phyloP scores from a whole-genome alignment of 75 land plant species.

The Larix kaempferi region DNA sequence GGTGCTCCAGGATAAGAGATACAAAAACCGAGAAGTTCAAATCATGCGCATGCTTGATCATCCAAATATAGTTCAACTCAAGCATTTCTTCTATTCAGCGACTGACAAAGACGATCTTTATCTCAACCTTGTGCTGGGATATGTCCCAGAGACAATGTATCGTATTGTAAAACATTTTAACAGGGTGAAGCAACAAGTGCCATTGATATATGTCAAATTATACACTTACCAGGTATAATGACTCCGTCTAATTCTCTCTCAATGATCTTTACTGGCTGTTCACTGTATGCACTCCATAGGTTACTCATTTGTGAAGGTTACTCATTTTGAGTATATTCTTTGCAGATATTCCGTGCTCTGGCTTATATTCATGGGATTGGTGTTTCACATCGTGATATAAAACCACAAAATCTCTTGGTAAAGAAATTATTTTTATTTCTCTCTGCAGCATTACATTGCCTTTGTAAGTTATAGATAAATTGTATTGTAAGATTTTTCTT shows the following conservation, averaged over 20 bases:
- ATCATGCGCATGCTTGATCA: conserved; percentile 97
- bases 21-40: conserved; percentile 95
- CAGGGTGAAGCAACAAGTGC: conserved; percentile 67
- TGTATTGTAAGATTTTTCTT: no score
- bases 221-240: conserved; percentile 75
- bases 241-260: background rate
- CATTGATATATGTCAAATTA: conserved; percentile 80
- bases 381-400: conserved; percentile 84
- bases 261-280: no score
- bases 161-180: conserved; percentile 65
- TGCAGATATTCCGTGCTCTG: conserved; percentile 79
- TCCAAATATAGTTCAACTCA: conserved; percentile 89
- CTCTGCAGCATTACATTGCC: no score
- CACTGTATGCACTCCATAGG: no score
- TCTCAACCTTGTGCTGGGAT: conserved; percentile 92
- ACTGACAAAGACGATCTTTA: conserved; percentile 93
- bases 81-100: conserved; percentile 86
- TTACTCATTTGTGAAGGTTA: no score
- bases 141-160: conserved; percentile 92
- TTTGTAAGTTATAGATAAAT: no score
- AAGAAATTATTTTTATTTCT: background rate
- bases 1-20: conserved; percentile 93
- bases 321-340: no score
- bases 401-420: conserved; percentile 81
- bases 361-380: conserved; percentile 78